Conservation (phyloP, 129 eudicot species). For the Ambrosia artemisiifolia region DNA sequence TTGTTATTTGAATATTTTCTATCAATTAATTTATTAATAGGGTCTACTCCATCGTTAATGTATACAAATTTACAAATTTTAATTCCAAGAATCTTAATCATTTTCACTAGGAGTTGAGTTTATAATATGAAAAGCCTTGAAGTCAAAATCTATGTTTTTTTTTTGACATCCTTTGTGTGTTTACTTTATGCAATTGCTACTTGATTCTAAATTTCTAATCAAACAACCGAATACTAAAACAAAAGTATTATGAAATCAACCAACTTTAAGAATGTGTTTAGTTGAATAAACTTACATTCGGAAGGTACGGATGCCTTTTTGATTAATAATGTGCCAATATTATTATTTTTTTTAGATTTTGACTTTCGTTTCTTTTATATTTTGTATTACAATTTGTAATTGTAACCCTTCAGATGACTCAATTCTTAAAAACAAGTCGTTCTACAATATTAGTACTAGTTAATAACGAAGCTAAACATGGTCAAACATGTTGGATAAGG, state of each 20-base stretch:
- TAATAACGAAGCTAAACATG: background rate
- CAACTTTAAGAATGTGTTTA: background rate
- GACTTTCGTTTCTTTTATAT: background rate
- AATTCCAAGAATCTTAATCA: background rate
- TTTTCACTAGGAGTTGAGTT: background rate
- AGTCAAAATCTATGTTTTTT: slow-evolving; percentile 1
- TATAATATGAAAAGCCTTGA: background rate
- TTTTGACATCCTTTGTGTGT: background rate
- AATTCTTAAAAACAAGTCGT: background rate
- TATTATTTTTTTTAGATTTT: background rate
- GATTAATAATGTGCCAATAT: background rate
- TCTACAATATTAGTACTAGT: background rate
- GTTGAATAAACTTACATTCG: background rate
- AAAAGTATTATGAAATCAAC: background rate
- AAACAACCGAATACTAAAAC: background rate
- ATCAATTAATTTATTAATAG: background rate
- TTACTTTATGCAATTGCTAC: slow-evolving; percentile 7
- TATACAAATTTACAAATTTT: background rate
- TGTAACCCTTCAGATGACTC: background rate
- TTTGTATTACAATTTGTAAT: background rate
- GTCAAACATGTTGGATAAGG: background rate
- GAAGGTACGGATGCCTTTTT: background rate
- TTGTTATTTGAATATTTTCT: no score
- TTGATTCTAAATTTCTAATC: slow-evolving; percentile 5
- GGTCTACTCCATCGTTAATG: background rate